Evolutionary conservation across 2,329 filamentous ascomycete genomes (phyloP), one percentile per base, ranked within the genome.

Genomic region (Oidium heveae): DNA sequence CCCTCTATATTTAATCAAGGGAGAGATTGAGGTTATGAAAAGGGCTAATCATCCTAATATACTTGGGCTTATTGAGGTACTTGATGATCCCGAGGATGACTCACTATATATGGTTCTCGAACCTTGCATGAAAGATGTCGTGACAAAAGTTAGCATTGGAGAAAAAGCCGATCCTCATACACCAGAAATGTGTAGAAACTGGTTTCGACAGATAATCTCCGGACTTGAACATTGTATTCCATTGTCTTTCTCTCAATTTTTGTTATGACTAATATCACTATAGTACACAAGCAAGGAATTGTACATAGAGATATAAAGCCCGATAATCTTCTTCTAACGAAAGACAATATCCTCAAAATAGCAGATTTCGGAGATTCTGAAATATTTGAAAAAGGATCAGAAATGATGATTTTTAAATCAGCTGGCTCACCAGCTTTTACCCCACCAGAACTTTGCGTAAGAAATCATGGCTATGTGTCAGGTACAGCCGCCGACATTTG

Each of bases 331-430:
- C 75, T 98, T 8, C 71, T 98, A 41, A 94, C 87, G 0, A 76
- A 82, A 37, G 88, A 95, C 55, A 84, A 96, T 62, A 80, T 94
- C n/a, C 76, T 98, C 54, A 98, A 96, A 66, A 83, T 98, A 59
- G 87, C 94, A 54, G 91, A 96, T 67, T 98, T 98, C 72, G 91
- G 91, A n/a, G 91, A 96, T 8, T 96, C 89, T 0, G 89, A 98
- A 65, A 95, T 98, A 80, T 98, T 98, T 61, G 83, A 89, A 64
- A 94, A 93, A 66, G 73, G 83, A 56, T 78, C 76, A 1, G 76
- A 86, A 49, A 96, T 96, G 91, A 80, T 79, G 65, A 94, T 86
- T 0, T 80, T 83, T 56, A 98, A 96, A 68, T 89, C 87, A 3
- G 88, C 88, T 12, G 91, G 91, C 0, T 95, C 88, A 3, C 91